Evolutionary conservation across 169 alveolate species (phyloP).

Genomic region (Plasmodium blacklocki): DNA sequence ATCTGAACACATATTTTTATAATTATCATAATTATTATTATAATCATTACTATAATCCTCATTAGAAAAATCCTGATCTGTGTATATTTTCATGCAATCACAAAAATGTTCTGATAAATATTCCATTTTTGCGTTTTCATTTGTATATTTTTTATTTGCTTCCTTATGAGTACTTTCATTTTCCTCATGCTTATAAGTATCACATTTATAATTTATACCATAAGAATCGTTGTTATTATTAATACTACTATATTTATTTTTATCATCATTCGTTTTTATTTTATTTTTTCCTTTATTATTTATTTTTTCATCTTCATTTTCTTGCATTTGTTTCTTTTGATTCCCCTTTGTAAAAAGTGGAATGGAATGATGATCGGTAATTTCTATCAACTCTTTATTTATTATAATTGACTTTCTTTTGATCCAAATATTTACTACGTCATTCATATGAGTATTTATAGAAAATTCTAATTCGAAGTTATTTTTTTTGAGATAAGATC

Average conservation of each 20-base stretch:
- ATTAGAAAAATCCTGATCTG: constrained; percentile 13
- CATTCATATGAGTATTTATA: constrained; percentile 38
- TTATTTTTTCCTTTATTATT: constrained; percentile 2
- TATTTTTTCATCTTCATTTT: constrained; percentile 10
- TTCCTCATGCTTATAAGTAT: too few relatives aligned
- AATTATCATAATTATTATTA: neutral
- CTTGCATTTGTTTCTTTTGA: neutral
- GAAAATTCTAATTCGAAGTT: constrained; percentile 67
- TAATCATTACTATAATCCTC: neutral
- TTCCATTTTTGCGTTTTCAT: constrained; percentile 9
- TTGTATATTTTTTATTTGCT: neutral
- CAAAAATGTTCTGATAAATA: constrained; percentile 31
- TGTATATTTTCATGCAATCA: constrained; percentile 13
- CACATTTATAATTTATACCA: too few relatives aligned
- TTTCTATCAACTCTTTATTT: constrained; percentile 63
- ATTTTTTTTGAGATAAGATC: constrained; percentile 54
- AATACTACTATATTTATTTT: neutral
- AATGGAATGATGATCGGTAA: neutral
- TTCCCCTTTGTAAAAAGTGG: neutral
- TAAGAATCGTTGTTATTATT: neutral
- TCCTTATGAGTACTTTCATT: too few relatives aligned
- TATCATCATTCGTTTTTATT: neutral
- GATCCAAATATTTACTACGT: constrained; percentile 68
- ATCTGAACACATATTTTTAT: constrained; percentile 15
- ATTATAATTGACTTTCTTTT: constrained; percentile 73